A percentile compares a stretch with the other conserved stretches of the same genome.
phyloP scores from a whole-genome alignment of 1,284 basidiomycete genomes.

The Tilletia horrida region DNA sequence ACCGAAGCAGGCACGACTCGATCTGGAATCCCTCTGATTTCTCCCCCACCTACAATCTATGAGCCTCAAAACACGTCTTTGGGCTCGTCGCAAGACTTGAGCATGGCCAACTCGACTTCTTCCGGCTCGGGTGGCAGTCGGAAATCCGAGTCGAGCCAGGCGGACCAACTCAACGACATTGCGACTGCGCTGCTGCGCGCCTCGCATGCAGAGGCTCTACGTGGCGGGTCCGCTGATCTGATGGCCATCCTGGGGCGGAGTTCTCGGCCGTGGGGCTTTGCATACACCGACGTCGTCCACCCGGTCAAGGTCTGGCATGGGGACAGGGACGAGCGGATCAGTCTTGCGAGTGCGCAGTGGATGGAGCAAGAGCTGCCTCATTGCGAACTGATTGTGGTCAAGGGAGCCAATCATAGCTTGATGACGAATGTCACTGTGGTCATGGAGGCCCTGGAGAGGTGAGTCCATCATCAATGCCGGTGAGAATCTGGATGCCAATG shows the following conservation, averaged over 20 bases:
- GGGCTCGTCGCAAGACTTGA: conserved; percentile 10
- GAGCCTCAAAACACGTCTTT: conserved; percentile 4
- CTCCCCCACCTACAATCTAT: background rate
- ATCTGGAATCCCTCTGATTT: background rate
- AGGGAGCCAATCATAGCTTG: conserved; percentile 81
- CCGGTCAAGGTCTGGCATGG: conserved; percentile 89
- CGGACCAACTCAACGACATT: conserved; percentile 37
- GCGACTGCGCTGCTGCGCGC: conserved; percentile 78
- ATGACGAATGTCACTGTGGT: conserved; percentile 67
- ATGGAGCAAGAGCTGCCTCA: conserved; percentile 81
- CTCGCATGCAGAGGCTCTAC: conserved; percentile 86
- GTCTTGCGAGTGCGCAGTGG: conserved; percentile 75
- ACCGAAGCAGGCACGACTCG: background rate
- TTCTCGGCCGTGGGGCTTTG: conserved; percentile 68
- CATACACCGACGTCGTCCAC: conserved; percentile 67
- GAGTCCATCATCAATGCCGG: background rate
- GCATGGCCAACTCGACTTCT: background rate
- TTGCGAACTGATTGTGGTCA: conserved; percentile 75
- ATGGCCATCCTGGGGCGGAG: conserved; percentile 84
- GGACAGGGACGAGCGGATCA: conserved; percentile 85
- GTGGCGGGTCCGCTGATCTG: conserved; percentile 84
- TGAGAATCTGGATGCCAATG: background rate
- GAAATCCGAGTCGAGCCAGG: conserved; percentile 9
- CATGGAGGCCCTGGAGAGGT: conserved; percentile 43
- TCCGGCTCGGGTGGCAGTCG: conserved; percentile 4